Base-by-base conservation (phyloP, 73 alveolate species). In the Urostyla sp. region DNA sequence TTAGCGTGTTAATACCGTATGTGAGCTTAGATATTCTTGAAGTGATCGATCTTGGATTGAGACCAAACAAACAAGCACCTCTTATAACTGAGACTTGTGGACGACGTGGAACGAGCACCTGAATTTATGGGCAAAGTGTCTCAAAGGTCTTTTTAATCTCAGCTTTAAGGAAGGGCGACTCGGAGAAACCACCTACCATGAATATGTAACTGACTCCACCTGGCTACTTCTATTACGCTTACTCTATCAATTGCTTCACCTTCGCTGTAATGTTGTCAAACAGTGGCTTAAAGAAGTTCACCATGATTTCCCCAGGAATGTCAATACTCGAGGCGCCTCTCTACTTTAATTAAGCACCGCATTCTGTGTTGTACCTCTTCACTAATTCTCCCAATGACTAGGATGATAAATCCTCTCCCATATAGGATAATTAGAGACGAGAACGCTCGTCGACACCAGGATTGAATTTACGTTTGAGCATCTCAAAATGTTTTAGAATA, bases 131-230 rank as follows among this genome's bases (percentile, higher is more conserved):
- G 43, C 5, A 21, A 31, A 92, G 96, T 61, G 69, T 93, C 87
- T 95, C 98, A 67, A 96, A 96, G 48, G 69, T 73, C 79, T 95
- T 96, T 61, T 95, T 96, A 26, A 95, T 95, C 78, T 95, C 99
- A 54, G 91, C 58, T 87, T 96, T 96, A 34, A 96, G 94, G 86
- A 74, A 96, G 0, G 99, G 99, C 56, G 97, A 83, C 80, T 96
- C 99, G 49, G 98, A 90, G 72, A 96, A 96, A 21, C 99, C 99
- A 51, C 99, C 99, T 7, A 96, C 99, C 99, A 96, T 96, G 90
- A 96, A 96, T 35, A 96, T 90, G 89, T 94, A 96, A 76, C 91
- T 89, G 49, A 96, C 95, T 58, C 92, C n/a, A n/a, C n/a, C 88
- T 13, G 96, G 97, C 28, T 80, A 89, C 85, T 93, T 95, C 32